phyloP scores from a whole-genome alignment of 768 basidiomycete species.

The Hysterangium stoloniferum region DNA sequence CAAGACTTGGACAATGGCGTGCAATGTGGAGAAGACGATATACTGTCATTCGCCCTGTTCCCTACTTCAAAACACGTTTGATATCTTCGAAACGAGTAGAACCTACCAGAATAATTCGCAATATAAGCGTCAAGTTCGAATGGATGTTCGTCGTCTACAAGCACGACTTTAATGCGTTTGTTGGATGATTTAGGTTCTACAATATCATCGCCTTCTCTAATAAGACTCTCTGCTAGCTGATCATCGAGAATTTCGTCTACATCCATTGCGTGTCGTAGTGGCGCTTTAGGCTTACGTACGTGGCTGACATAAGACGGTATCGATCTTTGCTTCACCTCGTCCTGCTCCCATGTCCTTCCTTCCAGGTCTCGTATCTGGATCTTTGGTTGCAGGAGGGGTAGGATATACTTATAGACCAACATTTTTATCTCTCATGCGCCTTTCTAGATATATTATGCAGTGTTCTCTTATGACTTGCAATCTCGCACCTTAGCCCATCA shows the following conservation, averaged over 20 bases:
- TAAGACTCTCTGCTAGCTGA: background rate
- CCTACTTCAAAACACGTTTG: too few relatives aligned
- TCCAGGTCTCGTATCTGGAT: slow-evolving; percentile 61
- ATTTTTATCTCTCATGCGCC: background rate
- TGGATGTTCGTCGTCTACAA: slow-evolving; percentile 71
- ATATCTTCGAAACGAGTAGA: background rate
- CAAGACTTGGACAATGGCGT: slow-evolving; percentile 54
- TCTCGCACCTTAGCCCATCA: slow-evolving; percentile 41
- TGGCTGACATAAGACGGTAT: slow-evolving; percentile 12
- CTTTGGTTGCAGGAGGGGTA: slow-evolving; percentile 60
- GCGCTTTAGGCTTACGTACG: too few relatives aligned
- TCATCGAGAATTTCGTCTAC: slow-evolving; percentile 7
- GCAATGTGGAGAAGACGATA: slow-evolving; percentile 68
- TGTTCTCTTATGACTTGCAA: slow-evolving; percentile 38
- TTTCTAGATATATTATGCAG: slow-evolving; percentile 58
- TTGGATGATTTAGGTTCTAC: background rate
- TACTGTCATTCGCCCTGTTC: slow-evolving; percentile 65
- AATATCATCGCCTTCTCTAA: background rate
- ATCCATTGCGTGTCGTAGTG: slow-evolving; percentile 2
- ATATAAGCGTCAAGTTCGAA: slow-evolving; percentile 83
- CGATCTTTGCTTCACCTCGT: background rate
- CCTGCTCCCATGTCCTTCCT: slow-evolving; percentile 45
- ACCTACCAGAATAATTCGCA: slow-evolving; percentile 63
- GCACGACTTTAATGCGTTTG: slow-evolving; percentile 11
- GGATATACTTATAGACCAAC: slow-evolving; percentile 17